Evolutionary conservation across 176 grass and related monocot genomes (phyloP), one percentile per base, ranked within the genome.

Genomic region (Poa annua): DNA sequence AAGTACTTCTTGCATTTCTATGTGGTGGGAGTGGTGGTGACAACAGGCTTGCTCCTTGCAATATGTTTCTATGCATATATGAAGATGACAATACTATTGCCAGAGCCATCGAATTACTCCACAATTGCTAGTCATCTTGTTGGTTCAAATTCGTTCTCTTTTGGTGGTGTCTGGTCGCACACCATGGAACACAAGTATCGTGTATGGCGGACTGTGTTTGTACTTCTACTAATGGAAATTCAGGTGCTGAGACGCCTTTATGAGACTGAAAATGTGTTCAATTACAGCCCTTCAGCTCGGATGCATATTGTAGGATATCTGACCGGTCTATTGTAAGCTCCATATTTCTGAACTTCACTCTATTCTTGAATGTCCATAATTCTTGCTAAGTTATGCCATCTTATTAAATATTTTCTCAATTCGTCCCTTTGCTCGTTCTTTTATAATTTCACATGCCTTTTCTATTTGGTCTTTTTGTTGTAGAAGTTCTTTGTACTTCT

Each of bases 1-100:
- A 91, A 87, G 80, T 98, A 86, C 73, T 98, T 90, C 89, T 93
- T 96, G 77, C 96, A 98, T 88, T 98, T 98, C 88, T 98, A 96
- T 50, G 68, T 93, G 26, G 63, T 95, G 55, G 91, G 83, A 53
- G 74, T 74, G 62, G 85, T 77, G 19, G 54, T 85, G 39, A 96
- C 93, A 66, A 93, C 96, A 49, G 62, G 59, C 60, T 88, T 99
- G 80, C 75, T 93, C 38, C 20, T 96, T 81, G 75, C 75, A 35
- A 90, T 85, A 84, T 96, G 91, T 85, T 87, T 96, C 79, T 94
- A 96, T 49, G 96, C 92, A 45, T 99, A 99, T 86, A 81, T 77
- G 74, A 84, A 90, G 83, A 93, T 98, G 92, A 76, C 87, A 33
- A 83, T 89, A 55, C 79, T 95, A 44, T 74, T 68, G 44, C 76